Percentiles rank a stretch among this genome's conserved stretches.
These are phyloP conservation scores for Crithidia mellificae DNA, from an alignment of 208 protist species.

Conservation along the genomic window DNA sequence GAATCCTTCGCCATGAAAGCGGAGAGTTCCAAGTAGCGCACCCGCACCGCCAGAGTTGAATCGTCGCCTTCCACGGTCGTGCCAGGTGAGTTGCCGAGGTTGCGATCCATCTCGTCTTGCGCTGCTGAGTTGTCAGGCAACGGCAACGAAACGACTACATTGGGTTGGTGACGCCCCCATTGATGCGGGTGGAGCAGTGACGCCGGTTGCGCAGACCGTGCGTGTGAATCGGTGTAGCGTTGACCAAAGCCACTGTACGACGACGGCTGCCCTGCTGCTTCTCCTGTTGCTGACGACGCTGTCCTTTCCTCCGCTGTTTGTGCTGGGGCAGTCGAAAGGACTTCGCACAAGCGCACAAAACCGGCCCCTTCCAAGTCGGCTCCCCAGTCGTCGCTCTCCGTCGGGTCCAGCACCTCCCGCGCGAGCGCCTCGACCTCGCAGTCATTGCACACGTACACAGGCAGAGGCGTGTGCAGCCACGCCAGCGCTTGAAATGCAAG, in stretches of 20 bases:
- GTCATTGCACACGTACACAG: constrained; percentile 46
- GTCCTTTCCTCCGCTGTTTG: neutral
- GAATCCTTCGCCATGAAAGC: constrained; percentile 63
- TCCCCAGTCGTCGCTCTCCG: constrained; percentile 36
- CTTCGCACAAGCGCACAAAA: constrained; percentile 39
- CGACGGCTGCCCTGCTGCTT: no score
- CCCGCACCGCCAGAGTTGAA: constrained; percentile 40
- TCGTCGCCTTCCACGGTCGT: no score
- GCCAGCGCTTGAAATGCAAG: constrained; percentile 17
- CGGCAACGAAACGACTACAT: constrained; percentile 12
- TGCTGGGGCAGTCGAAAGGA: constrained; percentile 26
- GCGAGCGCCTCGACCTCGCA: constrained; percentile 38
- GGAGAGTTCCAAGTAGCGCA: constrained; percentile 45
- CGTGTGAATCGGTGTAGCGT: no score
- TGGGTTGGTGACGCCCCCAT: neutral
- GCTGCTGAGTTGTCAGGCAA: constrained; percentile 10
- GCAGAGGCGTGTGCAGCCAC: constrained; percentile 29
- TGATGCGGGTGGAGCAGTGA: neutral
- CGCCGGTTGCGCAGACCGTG: no score
- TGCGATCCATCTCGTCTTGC: neutral
- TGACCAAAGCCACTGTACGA: no score
- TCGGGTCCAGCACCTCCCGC: constrained; percentile 27
- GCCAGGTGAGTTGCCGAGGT: no score
- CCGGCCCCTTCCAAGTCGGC: constrained; percentile 37
- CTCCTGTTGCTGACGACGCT: neutral